Evolutionary conservation across 768 basidiomycete genomes (phyloP).

Genomic region (Podaxis pistillaris): DNA sequence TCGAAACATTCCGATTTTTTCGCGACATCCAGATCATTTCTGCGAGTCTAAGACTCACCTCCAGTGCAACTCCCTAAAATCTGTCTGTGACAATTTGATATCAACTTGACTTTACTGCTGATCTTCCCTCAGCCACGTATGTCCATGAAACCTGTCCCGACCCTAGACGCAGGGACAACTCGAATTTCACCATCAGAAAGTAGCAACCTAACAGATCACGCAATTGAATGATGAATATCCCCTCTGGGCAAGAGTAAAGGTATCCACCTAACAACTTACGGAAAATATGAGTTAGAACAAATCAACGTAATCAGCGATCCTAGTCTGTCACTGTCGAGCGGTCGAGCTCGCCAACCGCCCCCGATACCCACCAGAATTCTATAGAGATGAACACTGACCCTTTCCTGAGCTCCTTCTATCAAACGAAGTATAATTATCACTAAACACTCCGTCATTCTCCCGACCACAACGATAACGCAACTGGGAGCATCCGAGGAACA

Average conservation of each 20-base stretch:
- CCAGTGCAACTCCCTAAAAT: neutral
- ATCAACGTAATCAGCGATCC: neutral
- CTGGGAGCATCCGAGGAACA: neutral
- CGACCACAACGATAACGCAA: neutral
- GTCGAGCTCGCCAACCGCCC: neutral
- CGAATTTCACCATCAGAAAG: neutral
- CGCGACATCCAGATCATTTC: neutral
- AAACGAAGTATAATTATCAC: neutral
- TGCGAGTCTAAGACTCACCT: neutral
- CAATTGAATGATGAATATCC: neutral
- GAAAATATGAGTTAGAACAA: neutral
- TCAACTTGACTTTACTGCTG: neutral
- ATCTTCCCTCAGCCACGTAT: no score
- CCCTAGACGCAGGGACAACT: neutral
- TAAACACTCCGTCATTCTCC: neutral
- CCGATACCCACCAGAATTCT: neutral
- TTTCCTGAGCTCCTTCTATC: neutral
- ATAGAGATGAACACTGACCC: neutral
- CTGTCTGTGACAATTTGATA: neutral
- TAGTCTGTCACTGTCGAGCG: neutral
- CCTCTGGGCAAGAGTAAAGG: neutral
- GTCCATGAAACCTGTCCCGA: no score
- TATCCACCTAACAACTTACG: neutral
- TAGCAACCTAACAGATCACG: neutral
- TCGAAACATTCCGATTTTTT: neutral